A percentile compares a stretch with the other conserved stretches of the same genome.
Evolutionary conservation across 23 red algal genomes (phyloP).

Genomic region (Gracilariopsis chorda): DNA sequence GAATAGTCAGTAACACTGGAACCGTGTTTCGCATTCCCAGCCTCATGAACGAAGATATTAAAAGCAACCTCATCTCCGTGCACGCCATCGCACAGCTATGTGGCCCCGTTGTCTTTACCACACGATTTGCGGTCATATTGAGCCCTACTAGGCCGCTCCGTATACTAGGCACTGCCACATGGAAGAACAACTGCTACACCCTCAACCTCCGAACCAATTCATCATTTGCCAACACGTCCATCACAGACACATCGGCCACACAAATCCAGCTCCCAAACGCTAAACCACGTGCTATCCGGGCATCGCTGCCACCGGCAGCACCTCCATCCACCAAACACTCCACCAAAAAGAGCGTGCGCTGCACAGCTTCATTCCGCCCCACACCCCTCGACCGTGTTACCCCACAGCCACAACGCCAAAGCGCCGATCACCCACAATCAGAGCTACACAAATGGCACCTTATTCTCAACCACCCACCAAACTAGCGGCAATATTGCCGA

Average conservation of each 20-base stretch:
- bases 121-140: background rate
- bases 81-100: background rate
- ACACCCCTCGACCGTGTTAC: background rate
- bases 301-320: background rate
- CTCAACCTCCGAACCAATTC: background rate
- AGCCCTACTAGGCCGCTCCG: background rate
- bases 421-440: background rate
- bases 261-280: background rate
- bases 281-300: background rate
- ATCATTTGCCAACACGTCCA: background rate
- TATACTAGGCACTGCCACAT: background rate
- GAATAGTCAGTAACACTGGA: no score
- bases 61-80: background rate
- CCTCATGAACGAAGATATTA: background rate
- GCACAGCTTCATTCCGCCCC: background rate
- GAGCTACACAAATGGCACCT: background rate
- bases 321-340: background rate
- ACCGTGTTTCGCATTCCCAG: no score
- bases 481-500: background rate
- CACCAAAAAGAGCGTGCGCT: background rate
- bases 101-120: background rate
- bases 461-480: background rate
- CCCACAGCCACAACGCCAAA: background rate
- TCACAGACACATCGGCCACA: background rate
- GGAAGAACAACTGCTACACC: background rate